A percentile compares a stretch with the other conserved stretches of the same genome.
Conservation (phyloP, 192 early-diverging fungal genomes). For the Haplosporangium gracile region DNA sequence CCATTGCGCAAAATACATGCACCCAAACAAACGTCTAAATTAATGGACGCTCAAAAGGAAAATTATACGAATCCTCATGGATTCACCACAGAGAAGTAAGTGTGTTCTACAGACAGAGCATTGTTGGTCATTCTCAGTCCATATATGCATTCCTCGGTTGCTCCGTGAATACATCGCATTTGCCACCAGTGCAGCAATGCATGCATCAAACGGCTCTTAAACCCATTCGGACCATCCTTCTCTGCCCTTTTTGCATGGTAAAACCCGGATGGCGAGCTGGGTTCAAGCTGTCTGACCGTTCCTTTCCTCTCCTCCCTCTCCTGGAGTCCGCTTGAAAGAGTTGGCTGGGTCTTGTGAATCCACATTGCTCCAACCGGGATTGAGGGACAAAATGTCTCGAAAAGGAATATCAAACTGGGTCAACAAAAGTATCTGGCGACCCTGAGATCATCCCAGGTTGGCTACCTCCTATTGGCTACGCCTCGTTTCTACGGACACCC, state of each 20-base stretch:
- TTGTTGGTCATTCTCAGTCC: too few species aligned
- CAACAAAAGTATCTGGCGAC: not conserved
- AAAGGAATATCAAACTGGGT: not conserved
- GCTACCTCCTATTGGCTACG: not conserved
- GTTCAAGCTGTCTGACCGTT: not conserved
- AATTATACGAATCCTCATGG: too few species aligned
- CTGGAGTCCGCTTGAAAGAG: not conserved
- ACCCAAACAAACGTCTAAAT: too few species aligned
- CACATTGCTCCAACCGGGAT: not conserved
- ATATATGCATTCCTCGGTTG: too few species aligned
- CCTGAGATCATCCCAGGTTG: not conserved
- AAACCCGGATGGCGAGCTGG: not conserved
- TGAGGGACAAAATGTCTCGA: not conserved
- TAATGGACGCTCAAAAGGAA: too few species aligned
- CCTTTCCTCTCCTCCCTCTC: not conserved
- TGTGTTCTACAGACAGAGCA: too few species aligned
- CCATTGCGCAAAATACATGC: too few species aligned
- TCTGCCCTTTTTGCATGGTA: not conserved
- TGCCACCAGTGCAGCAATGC: too few species aligned
- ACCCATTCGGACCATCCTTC: too few species aligned
- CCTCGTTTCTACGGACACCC: not conserved
- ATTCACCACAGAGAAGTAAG: too few species aligned
- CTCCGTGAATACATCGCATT: too few species aligned
- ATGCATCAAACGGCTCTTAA: too few species aligned
- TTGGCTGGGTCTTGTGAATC: not conserved